phyloP scores from a whole-genome alignment of 768 basidiomycete genomes.

The Hygrocybe punicea region DNA sequence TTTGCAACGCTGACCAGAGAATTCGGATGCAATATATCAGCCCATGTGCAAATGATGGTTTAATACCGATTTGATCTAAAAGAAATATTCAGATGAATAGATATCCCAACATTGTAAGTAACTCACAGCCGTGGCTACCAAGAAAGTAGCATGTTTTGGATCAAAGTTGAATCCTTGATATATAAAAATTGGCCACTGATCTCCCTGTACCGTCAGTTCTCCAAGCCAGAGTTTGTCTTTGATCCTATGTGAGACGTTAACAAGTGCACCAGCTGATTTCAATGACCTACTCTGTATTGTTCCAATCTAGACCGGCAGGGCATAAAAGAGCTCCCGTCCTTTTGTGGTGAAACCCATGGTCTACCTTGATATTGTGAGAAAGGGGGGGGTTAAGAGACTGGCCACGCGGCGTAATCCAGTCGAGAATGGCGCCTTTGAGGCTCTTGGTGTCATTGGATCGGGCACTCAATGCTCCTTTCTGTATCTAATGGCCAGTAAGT shows the following conservation, averaged over 20 bases:
- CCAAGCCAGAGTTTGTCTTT: background rate
- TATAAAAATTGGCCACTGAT: constrained; percentile 5
- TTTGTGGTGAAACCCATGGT: constrained; percentile 13
- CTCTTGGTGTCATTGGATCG: background rate
- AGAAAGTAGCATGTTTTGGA: background rate
- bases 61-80: too few species aligned
- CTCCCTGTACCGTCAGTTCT: background rate
- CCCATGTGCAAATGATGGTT: too few species aligned
- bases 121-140: too few species aligned
- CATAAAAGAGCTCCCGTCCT: background rate
- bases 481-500: constrained; percentile 9
- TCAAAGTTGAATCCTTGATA: background rate
- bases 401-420: constrained; percentile 17
- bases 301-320: constrained; percentile 3
- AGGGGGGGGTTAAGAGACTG: constrained; percentile 8
- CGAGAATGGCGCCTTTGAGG: constrained; percentile 9
- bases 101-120: too few species aligned
- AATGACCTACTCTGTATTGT: constrained; percentile 4
- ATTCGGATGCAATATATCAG: too few species aligned
- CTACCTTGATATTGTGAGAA: constrained; percentile 12
- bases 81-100: too few species aligned
- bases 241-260: background rate
- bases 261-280: background rate
- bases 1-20: too few species aligned
- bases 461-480: constrained; percentile 10